phyloP scores from a whole-genome alignment of 352 stramenopile species.

The Pythium dissimile region DNA sequence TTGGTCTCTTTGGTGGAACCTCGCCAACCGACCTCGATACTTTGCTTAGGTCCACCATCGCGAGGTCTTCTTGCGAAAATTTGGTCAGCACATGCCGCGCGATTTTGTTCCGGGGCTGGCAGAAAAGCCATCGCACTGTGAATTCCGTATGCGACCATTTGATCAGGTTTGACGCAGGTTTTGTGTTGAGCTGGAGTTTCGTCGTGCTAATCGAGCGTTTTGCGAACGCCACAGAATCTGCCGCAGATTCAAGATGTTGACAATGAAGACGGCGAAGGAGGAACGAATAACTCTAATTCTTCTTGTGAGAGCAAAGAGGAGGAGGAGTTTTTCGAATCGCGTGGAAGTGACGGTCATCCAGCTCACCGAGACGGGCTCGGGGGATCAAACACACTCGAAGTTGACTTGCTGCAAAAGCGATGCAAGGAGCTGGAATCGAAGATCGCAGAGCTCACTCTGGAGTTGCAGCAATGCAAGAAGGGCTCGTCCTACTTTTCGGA shows the following conservation, averaged over 20 bases:
- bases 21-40: too few relatives aligned
- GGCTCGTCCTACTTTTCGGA: slow-evolving; percentile 69
- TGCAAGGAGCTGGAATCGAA: slow-evolving; percentile 70
- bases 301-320: slow-evolving; percentile 22
- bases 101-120: slow-evolving; percentile 79
- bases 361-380: neutral
- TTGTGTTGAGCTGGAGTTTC: neutral
- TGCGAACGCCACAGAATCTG: slow-evolving; percentile 31
- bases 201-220: neutral
- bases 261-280: neutral
- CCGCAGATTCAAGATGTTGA: slow-evolving; percentile 53
- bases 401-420: slow-evolving; percentile 56
- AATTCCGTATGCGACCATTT: slow-evolving; percentile 85
- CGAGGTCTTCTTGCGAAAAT: slow-evolving; percentile 70
- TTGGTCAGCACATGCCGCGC: slow-evolving; percentile 76
- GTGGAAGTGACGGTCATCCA: slow-evolving; percentile 13
- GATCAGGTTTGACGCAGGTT: slow-evolving; percentile 39
- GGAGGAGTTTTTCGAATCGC: slow-evolving; percentile 21
- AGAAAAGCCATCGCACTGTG: slow-evolving; percentile 86
- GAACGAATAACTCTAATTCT: neutral
- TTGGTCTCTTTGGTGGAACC: too few relatives aligned
- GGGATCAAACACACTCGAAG: slow-evolving; percentile 21
- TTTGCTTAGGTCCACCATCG: slow-evolving; percentile 74
- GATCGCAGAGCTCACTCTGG: slow-evolving; percentile 54
- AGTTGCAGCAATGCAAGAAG: slow-evolving; percentile 74